Evolutionary conservation across 2,329 filamentous ascomycete genomes (phyloP), one percentile per base, ranked within the genome.

Genomic region (Diplodia sapinea): DNA sequence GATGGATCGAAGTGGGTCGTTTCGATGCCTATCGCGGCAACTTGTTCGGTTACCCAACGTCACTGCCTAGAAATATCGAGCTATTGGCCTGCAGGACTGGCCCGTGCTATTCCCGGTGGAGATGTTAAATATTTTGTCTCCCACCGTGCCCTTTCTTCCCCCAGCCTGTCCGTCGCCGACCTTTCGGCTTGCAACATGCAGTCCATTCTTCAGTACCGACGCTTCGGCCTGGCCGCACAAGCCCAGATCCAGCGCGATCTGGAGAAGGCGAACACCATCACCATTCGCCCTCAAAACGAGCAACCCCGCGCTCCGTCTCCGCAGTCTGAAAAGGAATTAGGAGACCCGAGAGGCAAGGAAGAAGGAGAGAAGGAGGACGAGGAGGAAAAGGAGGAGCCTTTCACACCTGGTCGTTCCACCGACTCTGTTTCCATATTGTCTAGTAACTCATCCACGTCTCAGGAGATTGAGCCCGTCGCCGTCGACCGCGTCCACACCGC

Each of bases 161-260:
- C 15, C 50, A 23, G 43, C 49, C 31, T 3, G 4, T 26, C 40
- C 11, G 23, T 26, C 17, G 33, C n/a, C 13, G 9, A 13, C 1
- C 36, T 47, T n/a, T 50, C 29, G 15, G 3, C 26, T n/a, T 26
- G 38, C 56, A 57, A 23, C 23, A 76, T 76, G 74, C 74, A 75
- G 50, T 76, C 74, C 4, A 66, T 72, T 40, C 62, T 72, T 12
- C 73, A 76, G 52, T 75, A 74, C 47, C 69, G 69, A n/a, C 69
- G 67, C 40, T 71, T 74, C 33, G 66, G 71, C 47, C 66, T 43
- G 1, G 64, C 68, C 2, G 66, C 70, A 2, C 68, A 71, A 36
- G 63, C 68, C 5, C 72, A 73, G 55, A 50, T 70, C 29, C 69
- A 69, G 33, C 68, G 68, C 4, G 68, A 72, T 17, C 26, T 69